Base-by-base conservation (phyloP, 2,329 filamentous ascomycete species). In the Fusarium sp. region DNA sequence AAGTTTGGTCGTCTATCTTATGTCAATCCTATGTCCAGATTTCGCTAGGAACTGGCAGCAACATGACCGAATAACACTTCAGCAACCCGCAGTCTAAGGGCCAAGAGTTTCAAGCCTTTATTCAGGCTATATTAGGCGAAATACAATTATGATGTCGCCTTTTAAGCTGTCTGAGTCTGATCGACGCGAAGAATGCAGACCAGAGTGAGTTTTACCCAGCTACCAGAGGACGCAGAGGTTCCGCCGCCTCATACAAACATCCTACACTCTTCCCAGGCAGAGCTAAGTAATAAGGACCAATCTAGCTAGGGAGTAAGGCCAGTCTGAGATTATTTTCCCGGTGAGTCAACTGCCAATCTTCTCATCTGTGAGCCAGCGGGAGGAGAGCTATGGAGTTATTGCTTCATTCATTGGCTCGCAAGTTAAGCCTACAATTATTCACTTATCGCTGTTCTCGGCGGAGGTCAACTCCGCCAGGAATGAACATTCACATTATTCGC, bases 281-380 rank as follows among this genome's bases (percentile, higher is more conserved):
- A 7, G 22, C n/a, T 1, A 0, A 50, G 13, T 2, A 32, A 35
- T 1, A 2, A 50, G 14, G 22, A 17, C 9, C 28, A 13, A 17
- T 50, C 13, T 50, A 14, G 28, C 9, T 50, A 28, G 20, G 6
- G 28, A 15, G 6, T 24, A 2, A 50, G 28, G 8, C 13, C 9
- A 35, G 22, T 30, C 47, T 17, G 28, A 24, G 22, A 50, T 50
- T 22, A 9, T 50, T 32, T n/a, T 8, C 10, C 47, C 47, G 1
- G 14, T 18, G 1, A 22, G 14, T 30, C 47, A 50, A 12, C 20
- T 50, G 28, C 47, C 28, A 18, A 4, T n/a, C 28, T 17, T 50
- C 22, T 50, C 47, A 24, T 12, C 22, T 6, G 0, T 24, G 4
- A 50, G 22, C 0, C 20, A 50, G 26, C 22, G 14, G 5, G 28